Conservation (phyloP, 176 grass and related monocot species). For the Triticum monococcum region DNA sequence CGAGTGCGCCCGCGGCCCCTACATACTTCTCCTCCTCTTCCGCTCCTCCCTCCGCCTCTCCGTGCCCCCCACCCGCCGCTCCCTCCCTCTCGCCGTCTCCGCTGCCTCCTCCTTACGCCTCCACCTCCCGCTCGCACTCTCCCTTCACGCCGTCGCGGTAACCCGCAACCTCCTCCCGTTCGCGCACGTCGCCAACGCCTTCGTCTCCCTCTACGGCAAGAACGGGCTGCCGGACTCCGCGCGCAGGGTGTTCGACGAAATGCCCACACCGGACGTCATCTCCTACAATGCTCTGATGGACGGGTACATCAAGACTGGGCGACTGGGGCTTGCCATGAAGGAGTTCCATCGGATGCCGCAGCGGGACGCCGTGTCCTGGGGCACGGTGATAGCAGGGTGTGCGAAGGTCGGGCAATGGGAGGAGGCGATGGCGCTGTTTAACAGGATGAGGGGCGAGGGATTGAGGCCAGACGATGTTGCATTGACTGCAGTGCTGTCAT, state of each 20-base stretch:
- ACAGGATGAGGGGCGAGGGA: constrained; percentile 36
- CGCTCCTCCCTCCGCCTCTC: constrained; percentile 45
- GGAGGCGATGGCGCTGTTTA: constrained; percentile 43
- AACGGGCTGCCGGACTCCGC: constrained; percentile 31
- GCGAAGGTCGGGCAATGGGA: constrained; percentile 3
- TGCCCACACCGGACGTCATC: constrained; percentile 31
- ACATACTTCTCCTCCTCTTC: constrained; percentile 45
- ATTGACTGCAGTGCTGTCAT: constrained; percentile 47
- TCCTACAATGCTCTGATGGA: constrained; percentile 48
- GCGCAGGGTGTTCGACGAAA: constrained; percentile 45
- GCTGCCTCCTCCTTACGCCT: constrained; percentile 13
- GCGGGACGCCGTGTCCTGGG: constrained; percentile 57
- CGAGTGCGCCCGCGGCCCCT: not conserved
- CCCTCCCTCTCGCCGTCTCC: constrained; percentile 48
- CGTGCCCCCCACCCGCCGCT: constrained; percentile 15
- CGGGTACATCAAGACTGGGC: constrained; percentile 32
- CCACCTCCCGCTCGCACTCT: constrained; percentile 47
- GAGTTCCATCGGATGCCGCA: constrained; percentile 47
- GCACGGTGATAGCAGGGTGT: constrained; percentile 40
- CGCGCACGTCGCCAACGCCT: constrained; percentile 45
- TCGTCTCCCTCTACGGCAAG: constrained; percentile 47
- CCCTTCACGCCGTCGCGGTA: constrained; percentile 31
- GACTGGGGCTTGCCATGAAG: constrained; percentile 9
- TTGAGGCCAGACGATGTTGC: constrained; percentile 49
- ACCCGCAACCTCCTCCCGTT: constrained; percentile 35